Evolutionary conservation across 2,329 filamentous ascomycete species (phyloP), one percentile per base, ranked within the genome.

Genomic region (Alternaria ventricosa): DNA sequence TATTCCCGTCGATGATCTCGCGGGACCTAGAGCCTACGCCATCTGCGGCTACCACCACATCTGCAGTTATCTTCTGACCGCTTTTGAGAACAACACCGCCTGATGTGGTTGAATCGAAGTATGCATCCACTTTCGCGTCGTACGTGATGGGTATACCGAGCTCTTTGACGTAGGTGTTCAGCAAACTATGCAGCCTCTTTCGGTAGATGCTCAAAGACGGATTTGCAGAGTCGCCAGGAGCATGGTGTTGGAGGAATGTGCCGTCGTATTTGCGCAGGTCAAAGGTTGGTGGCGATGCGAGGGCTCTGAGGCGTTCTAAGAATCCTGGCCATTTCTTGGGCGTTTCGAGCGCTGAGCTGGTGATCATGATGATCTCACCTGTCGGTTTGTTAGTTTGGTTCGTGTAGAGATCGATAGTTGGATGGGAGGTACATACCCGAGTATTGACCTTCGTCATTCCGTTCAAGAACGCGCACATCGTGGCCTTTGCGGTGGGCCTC

Each of bases 401-500:
- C 10, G 0, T 46, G 1, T 5, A 1, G 44, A 46, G 1, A 7
- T 46, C 18, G 20, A 46, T 22, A 23, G 12, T 23, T 13, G 36
- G 3, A 41, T 41, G 36, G 9, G 12, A 10, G 22, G 8, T n/a
- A 49, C 46, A 0, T 11, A 44, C 44, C 18, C 15, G 15, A 30
- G 25, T 60, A 27, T 13, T 36, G 18, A 25, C 27, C 33, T 45
- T 30, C 27, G 13, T 20, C 7, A 27, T 45, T 30, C 23, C 47
- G 30, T 30, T 78, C 75, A 5, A 76, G 43, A 20, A 78, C 63
- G 18, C 68, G 60, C n/a, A 76, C 72, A 9, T 71, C 51, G 54
- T 75, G 71, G 13, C 75, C 75, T 53, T 75, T 74, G 33, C 75
- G 68, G 57, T 70, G 70, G 60, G 72, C 74, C 58, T 78, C 75